These are phyloP conservation scores for Lactuca sativa DNA, from an alignment of 129 eudicot species.

Conservation along the genomic window DNA sequence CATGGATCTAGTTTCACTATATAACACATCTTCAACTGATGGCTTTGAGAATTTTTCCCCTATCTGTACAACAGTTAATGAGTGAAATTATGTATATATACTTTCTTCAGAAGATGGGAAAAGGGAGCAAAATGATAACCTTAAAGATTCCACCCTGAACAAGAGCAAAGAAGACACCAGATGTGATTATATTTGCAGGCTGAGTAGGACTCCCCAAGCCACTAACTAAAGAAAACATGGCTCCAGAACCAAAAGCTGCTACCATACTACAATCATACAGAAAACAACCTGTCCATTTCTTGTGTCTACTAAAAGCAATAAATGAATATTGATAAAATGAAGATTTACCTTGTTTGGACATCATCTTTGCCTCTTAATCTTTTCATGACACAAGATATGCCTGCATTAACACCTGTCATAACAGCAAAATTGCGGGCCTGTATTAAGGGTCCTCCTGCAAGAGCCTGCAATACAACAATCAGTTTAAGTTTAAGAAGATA, in stretches of 20 bases:
- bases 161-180: conserved; percentile 86
- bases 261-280: conserved; percentile 58
- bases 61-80: conserved; percentile 39
- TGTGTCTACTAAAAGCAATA: too few species aligned
- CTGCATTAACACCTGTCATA: conserved; percentile 86
- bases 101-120: neutral
- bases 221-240: conserved; percentile 82
- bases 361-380: conserved; percentile 94
- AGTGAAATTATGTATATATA: too few species aligned
- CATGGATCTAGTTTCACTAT: conserved; percentile 65
- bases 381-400: conserved; percentile 77
- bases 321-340: too few species aligned
- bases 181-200: conserved; percentile 57
- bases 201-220: conserved; percentile 87
- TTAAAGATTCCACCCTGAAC: conserved; percentile 86
- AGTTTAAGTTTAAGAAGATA: neutral
- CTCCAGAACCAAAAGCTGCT: conserved; percentile 97
- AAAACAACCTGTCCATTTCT: too few species aligned
- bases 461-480: conserved; percentile 58
- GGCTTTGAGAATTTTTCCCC: conserved; percentile 79
- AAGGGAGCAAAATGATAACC: conserved; percentile 37
- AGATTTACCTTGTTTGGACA: conserved; percentile 63
- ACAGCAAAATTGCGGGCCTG: conserved; percentile 90
- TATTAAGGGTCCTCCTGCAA: conserved; percentile 80
- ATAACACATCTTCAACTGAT: conserved; percentile 61